These are phyloP conservation scores for Venturia pyrina DNA, from an alignment of 2,329 filamentous ascomycete species.

Conservation along the genomic window DNA sequence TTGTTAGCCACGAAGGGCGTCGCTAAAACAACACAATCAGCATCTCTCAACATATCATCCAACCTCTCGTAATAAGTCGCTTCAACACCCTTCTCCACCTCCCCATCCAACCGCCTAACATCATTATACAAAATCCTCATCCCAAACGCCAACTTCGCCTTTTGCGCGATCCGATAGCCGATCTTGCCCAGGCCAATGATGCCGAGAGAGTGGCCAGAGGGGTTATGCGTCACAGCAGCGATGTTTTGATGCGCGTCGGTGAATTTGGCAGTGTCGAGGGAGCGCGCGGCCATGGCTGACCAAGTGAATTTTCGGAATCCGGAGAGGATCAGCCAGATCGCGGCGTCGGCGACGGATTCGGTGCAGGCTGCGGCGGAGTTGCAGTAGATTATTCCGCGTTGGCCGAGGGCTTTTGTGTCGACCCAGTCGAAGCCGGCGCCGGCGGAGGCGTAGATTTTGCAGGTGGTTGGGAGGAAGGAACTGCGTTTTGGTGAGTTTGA, in stretches of 20 bases:
- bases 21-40: constrained; percentile 54
- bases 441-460: constrained; percentile 49
- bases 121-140: constrained; percentile 60
- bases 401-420: constrained; percentile 49
- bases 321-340: constrained; percentile 57
- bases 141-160: constrained; percentile 48
- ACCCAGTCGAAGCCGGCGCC: constrained; percentile 57
- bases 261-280: constrained; percentile 38
- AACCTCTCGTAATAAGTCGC: constrained; percentile 45
- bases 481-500: constrained; percentile 8
- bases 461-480: constrained; percentile 40
- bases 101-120: constrained; percentile 38
- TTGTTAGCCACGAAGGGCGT: constrained; percentile 43
- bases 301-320: constrained; percentile 60
- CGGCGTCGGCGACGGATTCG: constrained; percentile 64
- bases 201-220: constrained; percentile 50
- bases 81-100: constrained; percentile 38
- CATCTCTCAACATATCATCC: constrained; percentile 39
- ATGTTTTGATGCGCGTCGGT: constrained; percentile 49
- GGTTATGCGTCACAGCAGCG: constrained; percentile 52
- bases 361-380: constrained; percentile 61
- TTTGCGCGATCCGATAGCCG: constrained; percentile 43
- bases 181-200: constrained; percentile 59
- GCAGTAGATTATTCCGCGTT: constrained; percentile 58
- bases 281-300: constrained; percentile 48